phyloP scores from a whole-genome alignment of 2,329 filamentous ascomycete genomes.

The Aspergillus alliaceus region DNA sequence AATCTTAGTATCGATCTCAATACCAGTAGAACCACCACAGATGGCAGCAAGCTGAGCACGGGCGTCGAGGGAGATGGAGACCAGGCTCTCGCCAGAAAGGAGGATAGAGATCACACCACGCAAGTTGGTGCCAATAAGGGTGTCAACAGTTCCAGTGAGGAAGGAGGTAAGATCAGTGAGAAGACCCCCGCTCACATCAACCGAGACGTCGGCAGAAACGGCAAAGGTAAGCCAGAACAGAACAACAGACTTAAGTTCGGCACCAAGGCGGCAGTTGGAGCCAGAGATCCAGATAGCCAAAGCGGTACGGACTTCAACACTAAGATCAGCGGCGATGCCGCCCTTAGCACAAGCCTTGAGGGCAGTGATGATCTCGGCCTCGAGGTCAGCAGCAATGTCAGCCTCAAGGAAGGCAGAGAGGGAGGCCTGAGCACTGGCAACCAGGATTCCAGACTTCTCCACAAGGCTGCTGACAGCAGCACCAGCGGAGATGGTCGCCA shows the following conservation, averaged over 20 bases:
- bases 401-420: constrained; percentile 36
- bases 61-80: constrained; percentile 31
- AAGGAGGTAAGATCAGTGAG: constrained; percentile 30
- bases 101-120: constrained; percentile 32
- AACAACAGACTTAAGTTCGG: constrained; percentile 37
- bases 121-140: constrained; percentile 30
- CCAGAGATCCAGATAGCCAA: constrained; percentile 35
- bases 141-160: constrained; percentile 29
- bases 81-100: constrained; percentile 33
- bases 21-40: constrained; percentile 38
- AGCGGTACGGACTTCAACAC: constrained; percentile 29
- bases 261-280: constrained; percentile 33
- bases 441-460: constrained; percentile 29
- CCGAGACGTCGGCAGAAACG: constrained; percentile 26
- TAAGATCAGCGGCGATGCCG: constrained; percentile 27
- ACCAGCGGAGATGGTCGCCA: constrained; percentile 34
- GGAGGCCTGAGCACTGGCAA: constrained; percentile 27
- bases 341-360: constrained; percentile 32
- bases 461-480: constrained; percentile 31
- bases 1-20: constrained; percentile 54
- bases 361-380: constrained; percentile 27
- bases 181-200: constrained; percentile 28
- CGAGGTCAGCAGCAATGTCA: constrained; percentile 25
- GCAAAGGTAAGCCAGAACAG: constrained; percentile 38
- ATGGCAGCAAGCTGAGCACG: constrained; percentile 38